phyloP scores from a whole-genome alignment of 2,329 filamentous ascomycete species.

The Trichoderma guizhouense region DNA sequence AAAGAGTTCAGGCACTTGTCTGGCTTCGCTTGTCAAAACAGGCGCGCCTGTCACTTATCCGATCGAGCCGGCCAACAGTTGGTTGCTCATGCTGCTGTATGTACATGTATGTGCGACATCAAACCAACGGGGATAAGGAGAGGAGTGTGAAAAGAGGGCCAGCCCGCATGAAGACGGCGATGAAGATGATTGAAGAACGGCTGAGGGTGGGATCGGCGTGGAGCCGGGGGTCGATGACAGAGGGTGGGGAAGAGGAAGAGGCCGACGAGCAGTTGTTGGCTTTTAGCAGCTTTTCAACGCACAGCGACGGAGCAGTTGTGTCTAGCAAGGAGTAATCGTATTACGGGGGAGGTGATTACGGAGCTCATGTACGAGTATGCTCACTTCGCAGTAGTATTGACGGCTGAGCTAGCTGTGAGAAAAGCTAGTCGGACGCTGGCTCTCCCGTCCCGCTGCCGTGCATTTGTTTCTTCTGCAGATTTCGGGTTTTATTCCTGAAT shows the following conservation, averaged over 20 bases:
- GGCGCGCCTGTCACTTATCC: not conserved
- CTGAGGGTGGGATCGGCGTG: slow-evolving; percentile 2
- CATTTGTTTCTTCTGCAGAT: not conserved
- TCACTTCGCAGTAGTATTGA: not conserved
- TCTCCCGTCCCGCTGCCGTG: not conserved
- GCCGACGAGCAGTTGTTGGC: not conserved
- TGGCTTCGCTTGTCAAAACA: not conserved
- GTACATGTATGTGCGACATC: not conserved
- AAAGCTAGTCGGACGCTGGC: not conserved
- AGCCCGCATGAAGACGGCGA: not conserved
- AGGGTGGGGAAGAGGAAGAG: not conserved
- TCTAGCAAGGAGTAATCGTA: not conserved
- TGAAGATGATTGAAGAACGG: not conserved
- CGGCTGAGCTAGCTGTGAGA: not conserved
- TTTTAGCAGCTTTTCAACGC: not conserved
- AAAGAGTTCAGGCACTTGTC: not conserved
- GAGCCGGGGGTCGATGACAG: not conserved
- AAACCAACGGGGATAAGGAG: not conserved
- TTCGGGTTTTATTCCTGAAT: not conserved
- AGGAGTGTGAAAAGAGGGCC: not conserved
- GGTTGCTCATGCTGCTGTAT: not conserved
- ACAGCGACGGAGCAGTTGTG: not conserved
- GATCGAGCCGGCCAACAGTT: slow-evolving; percentile 5
- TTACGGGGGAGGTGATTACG: not conserved
- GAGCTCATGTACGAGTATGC: not conserved